Conservation (phyloP, 1,139 yeast species). For the Yamadazyma membranifaciens region DNA sequence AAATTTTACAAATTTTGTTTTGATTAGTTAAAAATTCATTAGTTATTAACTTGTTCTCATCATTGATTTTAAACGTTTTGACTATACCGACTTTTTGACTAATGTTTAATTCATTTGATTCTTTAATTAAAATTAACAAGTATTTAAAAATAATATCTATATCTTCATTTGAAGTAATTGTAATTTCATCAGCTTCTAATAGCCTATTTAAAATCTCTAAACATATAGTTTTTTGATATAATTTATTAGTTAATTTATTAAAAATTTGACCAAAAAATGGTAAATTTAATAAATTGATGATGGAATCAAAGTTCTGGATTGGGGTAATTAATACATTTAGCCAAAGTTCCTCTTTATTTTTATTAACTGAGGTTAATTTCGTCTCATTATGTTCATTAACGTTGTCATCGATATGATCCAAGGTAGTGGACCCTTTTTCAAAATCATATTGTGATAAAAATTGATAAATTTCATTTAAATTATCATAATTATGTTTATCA, state of each 20-base stretch:
- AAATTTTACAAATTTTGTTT: constrained; percentile 67
- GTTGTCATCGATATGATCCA: constrained; percentile 11
- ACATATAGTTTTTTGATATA: constrained; percentile 40
- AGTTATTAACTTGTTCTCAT: constrained; percentile 25
- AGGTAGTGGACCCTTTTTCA: background rate
- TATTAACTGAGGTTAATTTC: background rate
- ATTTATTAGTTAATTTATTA: constrained; percentile 29
- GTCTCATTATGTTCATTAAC: constrained; percentile 2
- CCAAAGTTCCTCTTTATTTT: constrained; percentile 41
- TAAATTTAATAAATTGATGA: constrained; percentile 29
- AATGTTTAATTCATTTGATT: constrained; percentile 27
- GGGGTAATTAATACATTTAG: constrained; percentile 58
- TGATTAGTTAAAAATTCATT: constrained; percentile 52
- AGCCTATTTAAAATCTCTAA: constrained; percentile 43
- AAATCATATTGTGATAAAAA: constrained; percentile 50
- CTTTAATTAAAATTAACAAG: constrained; percentile 36
- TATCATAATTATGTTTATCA: constrained; percentile 60
- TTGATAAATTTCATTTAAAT: constrained; percentile 60
- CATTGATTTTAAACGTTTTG: constrained; percentile 26
- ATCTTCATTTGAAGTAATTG: constrained; percentile 30
- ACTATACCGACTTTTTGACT: constrained; percentile 39
- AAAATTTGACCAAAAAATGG: constrained; percentile 44
- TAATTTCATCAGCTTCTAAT: constrained; percentile 16
- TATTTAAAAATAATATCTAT: constrained; percentile 47
- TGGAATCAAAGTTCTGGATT: constrained; percentile 39